These are phyloP conservation scores for Paracorniculantispora psalliotae DNA, from an alignment of 2,329 filamentous ascomycete species.

Conservation along the genomic window DNA sequence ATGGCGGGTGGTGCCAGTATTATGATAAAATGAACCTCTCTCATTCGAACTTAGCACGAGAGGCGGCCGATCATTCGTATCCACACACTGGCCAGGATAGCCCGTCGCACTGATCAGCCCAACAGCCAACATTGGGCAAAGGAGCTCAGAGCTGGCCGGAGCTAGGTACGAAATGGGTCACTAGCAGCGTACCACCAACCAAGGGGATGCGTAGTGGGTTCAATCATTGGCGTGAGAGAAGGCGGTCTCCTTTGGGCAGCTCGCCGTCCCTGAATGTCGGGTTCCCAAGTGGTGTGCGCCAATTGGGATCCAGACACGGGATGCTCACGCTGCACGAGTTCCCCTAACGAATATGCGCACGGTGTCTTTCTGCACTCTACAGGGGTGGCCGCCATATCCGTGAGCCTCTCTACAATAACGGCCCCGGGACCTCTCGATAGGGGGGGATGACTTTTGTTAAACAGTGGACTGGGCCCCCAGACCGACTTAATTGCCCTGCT, in stretches of 20 bases:
- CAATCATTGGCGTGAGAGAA: not conserved
- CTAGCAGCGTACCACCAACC: not conserved
- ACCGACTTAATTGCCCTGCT: not conserved
- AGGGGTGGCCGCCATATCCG: not conserved
- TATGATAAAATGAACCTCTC: slow-evolving; percentile 12
- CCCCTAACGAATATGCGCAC: not conserved
- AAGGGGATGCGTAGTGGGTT: not conserved
- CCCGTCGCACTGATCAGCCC: slow-evolving; percentile 13
- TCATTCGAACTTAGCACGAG: not conserved
- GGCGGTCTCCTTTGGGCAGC: not conserved
- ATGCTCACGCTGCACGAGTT: not conserved
- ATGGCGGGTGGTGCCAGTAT: slow-evolving; percentile 1
- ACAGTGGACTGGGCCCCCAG: not conserved
- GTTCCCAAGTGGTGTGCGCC: not conserved
- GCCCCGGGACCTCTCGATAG: not conserved
- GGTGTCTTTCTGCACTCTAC: slow-evolving; percentile 3
- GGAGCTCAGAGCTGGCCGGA: not conserved
- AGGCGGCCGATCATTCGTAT: slow-evolving; percentile 11
- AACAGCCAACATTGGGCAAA: slow-evolving; percentile 3
- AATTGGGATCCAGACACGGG: not conserved
- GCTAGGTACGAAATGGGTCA: not conserved
- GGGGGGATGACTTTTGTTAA: not conserved
- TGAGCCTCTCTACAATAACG: not conserved
- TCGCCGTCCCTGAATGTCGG: not conserved
- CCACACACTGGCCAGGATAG: slow-evolving; percentile 5